Base-by-base conservation (phyloP, 2,329 filamentous ascomycete species). In the Sporothrix globosa region DNA sequence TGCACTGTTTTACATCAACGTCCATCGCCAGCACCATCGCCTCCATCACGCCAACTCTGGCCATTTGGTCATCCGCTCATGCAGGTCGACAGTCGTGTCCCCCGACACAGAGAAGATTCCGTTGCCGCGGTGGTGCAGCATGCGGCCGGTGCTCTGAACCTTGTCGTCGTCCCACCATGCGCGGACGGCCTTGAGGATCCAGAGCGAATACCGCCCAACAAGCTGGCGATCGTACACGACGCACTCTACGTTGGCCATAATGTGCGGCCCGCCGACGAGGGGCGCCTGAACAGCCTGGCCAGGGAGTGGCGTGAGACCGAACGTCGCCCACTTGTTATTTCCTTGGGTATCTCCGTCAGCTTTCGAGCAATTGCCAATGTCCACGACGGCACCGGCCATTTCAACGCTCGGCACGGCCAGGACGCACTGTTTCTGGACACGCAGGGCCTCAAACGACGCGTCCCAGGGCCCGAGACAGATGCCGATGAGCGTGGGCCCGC, bases 111-210 rank as follows among this genome's bases (percentile, higher is more conserved):
- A 76, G 69, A 80, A 78, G 0, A 76, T 76, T 53, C 78, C 78
- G 67, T 79, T 75, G 13, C 78, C 78, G 60, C 77, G 77, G 72
- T 80, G 78, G 73, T 80, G 78, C 67, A 79, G 77, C 77, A 79
- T 79, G 54, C 75, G 76, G 44, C 75, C 76, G 24, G 76, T 75
- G 4, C 73, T 73, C 17, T 75, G 75, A 65, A 74, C 75, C 70
- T 73, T 74, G 1, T 72, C 69, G 63, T 75, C 76, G 69, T 76
- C 76, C 67, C 77, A 74, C 78, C 78, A 79, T 30, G 77, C 78
- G 67, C 75, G 76, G 14, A 79, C 77, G n/a, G 75, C 75, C 61
- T 76, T 75, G 34, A 79, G 70, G 50, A 79, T 77, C 78, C 78
- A 79, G 75, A 79, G 77, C 39, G 73, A 73, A 72, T 78, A 79